Evolutionary conservation across 2,329 filamentous ascomycete genomes (phyloP).

Genomic region (Hyphodiscus sp.): DNA sequence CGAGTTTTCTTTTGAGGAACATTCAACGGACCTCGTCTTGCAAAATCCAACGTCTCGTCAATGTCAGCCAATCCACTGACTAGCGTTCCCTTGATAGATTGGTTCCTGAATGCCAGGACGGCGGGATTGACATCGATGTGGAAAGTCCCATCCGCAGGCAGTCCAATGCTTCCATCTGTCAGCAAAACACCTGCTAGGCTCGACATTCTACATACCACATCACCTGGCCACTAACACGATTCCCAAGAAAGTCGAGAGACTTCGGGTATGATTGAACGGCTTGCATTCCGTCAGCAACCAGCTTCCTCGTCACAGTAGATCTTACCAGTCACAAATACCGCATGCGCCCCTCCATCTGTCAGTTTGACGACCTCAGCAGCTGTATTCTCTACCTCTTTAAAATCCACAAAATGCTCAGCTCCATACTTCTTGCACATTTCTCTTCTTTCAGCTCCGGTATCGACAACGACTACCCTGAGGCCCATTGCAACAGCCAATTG

Average conservation of each 20-base stretch:
- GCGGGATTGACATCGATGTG: conserved; percentile 13
- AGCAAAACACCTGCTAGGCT: not conserved
- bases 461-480: conserved; percentile 20
- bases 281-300: not conserved
- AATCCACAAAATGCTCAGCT: conserved; percentile 23
- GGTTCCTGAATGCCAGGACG: conserved; percentile 11
- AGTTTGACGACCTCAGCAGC: conserved; percentile 16
- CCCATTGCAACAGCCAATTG: conserved; percentile 25
- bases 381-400: conserved; percentile 16
- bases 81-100: conserved; percentile 14
- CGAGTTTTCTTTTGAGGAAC: not conserved
- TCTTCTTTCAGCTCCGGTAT: conserved; percentile 18
- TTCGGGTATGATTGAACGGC: conserved; percentile 13
- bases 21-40: not conserved
- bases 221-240: conserved; percentile 12
- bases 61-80: conserved; percentile 12
- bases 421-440: conserved; percentile 19
- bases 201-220: conserved; percentile 12
- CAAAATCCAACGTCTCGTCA: conserved; percentile 10
- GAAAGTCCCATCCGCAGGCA: not conserved
- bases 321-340: conserved; percentile 43
- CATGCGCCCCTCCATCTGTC: conserved; percentile 43
- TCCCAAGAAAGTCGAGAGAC: conserved; percentile 10
- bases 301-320: not conserved
- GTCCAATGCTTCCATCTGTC: not conserved